Percentiles rank a stretch among this genome's conserved stretches.
phyloP scores from a whole-genome alignment of 345 rosid genomes.

The Corymbia maculata region DNA sequence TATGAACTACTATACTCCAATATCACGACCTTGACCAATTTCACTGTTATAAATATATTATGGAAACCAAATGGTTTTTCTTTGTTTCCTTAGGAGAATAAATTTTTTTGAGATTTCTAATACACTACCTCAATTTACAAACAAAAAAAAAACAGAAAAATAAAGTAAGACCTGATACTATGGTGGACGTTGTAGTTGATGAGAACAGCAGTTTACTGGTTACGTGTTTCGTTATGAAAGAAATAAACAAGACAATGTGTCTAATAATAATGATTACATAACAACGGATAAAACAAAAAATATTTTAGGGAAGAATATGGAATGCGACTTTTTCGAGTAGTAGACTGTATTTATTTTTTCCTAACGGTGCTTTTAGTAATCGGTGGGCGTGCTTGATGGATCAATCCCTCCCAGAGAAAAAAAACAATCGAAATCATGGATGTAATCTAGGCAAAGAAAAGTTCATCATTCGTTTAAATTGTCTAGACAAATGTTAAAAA shows the following conservation, averaged over 20 bases:
- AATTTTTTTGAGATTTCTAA: too few species aligned
- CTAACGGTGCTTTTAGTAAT: background rate
- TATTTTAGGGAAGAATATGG: background rate
- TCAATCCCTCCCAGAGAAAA: background rate
- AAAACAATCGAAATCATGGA: background rate
- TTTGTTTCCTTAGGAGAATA: too few species aligned
- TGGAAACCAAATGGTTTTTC: too few species aligned
- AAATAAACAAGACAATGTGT: too few species aligned
- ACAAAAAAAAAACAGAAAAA: too few species aligned
- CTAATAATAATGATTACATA: too few species aligned
- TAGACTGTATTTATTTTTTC: background rate
- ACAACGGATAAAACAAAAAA: too few species aligned
- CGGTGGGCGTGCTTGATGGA: background rate
- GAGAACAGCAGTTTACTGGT: rapidly evolving
- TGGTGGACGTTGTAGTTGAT: too few species aligned
- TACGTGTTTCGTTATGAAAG: too few species aligned
- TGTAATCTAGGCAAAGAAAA: background rate
- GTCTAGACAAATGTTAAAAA: background rate
- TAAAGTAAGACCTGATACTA: too few species aligned
- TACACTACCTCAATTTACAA: too few species aligned
- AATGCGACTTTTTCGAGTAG: background rate
- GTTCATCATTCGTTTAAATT: background rate
- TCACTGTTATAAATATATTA: too few species aligned
- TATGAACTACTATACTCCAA: background rate
- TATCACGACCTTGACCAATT: background rate